phyloP scores from a whole-genome alignment of 805 yeast genomes.

The Kodamaea kakaduensis region DNA sequence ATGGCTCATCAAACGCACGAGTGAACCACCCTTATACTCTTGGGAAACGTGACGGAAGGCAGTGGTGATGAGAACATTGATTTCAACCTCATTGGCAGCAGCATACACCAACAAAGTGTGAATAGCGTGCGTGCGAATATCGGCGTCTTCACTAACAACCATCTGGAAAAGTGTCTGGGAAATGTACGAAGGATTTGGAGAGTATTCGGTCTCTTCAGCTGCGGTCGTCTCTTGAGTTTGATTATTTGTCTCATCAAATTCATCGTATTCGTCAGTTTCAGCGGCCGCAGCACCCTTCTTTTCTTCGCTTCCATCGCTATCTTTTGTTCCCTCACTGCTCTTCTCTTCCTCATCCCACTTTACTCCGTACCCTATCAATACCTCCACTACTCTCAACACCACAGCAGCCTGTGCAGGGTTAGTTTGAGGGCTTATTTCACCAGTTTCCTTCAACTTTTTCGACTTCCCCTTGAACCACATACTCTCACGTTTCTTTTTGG shows the following conservation, averaged over 20 bases:
- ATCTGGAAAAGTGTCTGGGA: slow-evolving; percentile 25
- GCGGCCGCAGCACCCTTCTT: slow-evolving; percentile 4
- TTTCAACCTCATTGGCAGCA: slow-evolving; percentile 28
- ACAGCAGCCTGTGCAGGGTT: slow-evolving; percentile 34
- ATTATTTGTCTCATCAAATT: slow-evolving; percentile 14
- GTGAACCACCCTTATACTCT: slow-evolving; percentile 20
- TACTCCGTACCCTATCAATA: slow-evolving; percentile 32
- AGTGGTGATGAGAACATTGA: slow-evolving; percentile 31
- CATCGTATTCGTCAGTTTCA: slow-evolving; percentile 17
- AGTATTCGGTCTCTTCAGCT: no score
- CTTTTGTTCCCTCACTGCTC: slow-evolving; percentile 6
- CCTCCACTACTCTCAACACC: slow-evolving; percentile 27
- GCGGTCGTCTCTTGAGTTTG: no score
- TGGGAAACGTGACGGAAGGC: slow-evolving; percentile 28
- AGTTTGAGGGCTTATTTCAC: slow-evolving; percentile 25
- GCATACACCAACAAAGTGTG: slow-evolving; percentile 29
- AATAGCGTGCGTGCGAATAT: slow-evolving; percentile 35
- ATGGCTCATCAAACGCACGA: slow-evolving; percentile 23
- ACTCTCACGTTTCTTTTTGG: slow-evolving; percentile 2
- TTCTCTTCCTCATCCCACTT: background rate
- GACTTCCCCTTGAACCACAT: slow-evolving; percentile 22
- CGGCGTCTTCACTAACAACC: slow-evolving; percentile 29
- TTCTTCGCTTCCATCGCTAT: slow-evolving; percentile 2
- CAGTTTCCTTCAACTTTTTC: slow-evolving; percentile 18
- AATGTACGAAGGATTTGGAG: slow-evolving; percentile 27